Conservation (phyloP, 345 rosid genomes). For the Stellera chamaejasme region DNA sequence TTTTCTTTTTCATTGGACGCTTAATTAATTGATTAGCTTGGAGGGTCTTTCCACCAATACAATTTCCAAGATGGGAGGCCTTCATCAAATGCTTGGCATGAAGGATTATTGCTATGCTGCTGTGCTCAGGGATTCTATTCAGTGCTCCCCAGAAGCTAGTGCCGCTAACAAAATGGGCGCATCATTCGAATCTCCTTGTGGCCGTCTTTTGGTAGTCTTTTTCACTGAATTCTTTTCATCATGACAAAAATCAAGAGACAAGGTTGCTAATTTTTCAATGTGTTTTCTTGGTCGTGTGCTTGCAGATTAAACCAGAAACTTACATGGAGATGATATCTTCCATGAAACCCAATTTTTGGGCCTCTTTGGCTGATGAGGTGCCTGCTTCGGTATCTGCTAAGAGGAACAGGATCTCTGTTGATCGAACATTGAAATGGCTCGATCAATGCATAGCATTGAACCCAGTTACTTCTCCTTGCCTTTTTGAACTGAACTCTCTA, state of each 20-base stretch:
- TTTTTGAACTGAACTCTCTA: neutral
- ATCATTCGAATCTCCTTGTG: conserved; percentile 64
- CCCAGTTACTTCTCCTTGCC: conserved; percentile 28
- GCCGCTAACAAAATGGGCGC: conserved; percentile 50
- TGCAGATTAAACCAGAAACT: conserved; percentile 53
- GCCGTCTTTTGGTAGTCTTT: conserved; percentile 44
- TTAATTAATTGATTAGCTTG: conserved; percentile 23
- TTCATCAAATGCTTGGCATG: conserved; percentile 47
- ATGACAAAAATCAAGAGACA: neutral
- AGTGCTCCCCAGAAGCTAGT: conserved; percentile 49
- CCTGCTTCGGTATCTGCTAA: conserved; percentile 60
- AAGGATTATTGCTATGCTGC: conserved; percentile 43
- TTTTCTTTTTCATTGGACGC: neutral
- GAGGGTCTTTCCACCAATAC: conserved; percentile 40
- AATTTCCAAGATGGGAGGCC: conserved; percentile 52
- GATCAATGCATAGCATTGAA: conserved; percentile 52
- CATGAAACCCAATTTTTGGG: conserved; percentile 53
- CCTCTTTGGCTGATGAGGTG: conserved; percentile 71
- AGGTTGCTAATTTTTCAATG: neutral
- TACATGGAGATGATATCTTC: conserved; percentile 62
- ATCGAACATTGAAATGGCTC: conserved; percentile 68
- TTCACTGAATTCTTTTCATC: neutral
- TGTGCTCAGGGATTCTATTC: conserved; percentile 58
- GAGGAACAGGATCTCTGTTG: conserved; percentile 54
- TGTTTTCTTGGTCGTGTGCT: neutral